Base-by-base conservation (phyloP, 768 basidiomycete genomes). In the Xerocomus brunneocitrinus region DNA sequence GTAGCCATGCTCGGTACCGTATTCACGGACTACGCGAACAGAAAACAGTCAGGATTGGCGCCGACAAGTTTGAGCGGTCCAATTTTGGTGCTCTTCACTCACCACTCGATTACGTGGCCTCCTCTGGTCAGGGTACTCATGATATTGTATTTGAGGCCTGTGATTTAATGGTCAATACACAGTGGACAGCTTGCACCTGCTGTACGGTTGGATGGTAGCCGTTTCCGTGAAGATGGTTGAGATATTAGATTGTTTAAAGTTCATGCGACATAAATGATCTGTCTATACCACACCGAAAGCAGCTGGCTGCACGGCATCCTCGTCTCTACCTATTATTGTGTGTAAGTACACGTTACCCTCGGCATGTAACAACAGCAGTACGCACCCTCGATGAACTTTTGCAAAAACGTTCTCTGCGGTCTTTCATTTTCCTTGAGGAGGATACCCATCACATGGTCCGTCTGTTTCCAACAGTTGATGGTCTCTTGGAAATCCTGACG, bases 391-490 rank as follows among this genome's bases (percentile, higher is more conserved):
- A 84, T 87, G 62, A 93, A 93, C 75, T 83, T 89, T 71, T 91
- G 81, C 77, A 93, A 72, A 67, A 93, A 92, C 22, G 85, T 80
- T 50, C 75, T 69, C 53, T 68, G 73, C 5, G 74, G 74, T 54
- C 78, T 76, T 49, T 78, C 73, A 1, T 76, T 71, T 50, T 66
- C 58, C 56, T 79, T 68, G 54, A 91, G 69, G 47, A 91, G 67
- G 32, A 89, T 79, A 3, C 89, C 89, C 69, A 84, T 71, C 30
- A 93, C 74, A 64, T 93, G 90, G 56, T 91, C 87, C 40, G 76
- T 79, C 75, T 90, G 88, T 66, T 94, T 94, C 94, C 94, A 98
- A 62, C 80, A 82, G 67, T 98, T 98, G 78, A 97, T 77, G 49
- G 87, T 87, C 77, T 98, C 95, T 76, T 98, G 95, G 65, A 84